These are phyloP conservation scores for Ottelia alismoides DNA, from an alignment of 106 monocot genomes.

Conservation along the genomic window DNA sequence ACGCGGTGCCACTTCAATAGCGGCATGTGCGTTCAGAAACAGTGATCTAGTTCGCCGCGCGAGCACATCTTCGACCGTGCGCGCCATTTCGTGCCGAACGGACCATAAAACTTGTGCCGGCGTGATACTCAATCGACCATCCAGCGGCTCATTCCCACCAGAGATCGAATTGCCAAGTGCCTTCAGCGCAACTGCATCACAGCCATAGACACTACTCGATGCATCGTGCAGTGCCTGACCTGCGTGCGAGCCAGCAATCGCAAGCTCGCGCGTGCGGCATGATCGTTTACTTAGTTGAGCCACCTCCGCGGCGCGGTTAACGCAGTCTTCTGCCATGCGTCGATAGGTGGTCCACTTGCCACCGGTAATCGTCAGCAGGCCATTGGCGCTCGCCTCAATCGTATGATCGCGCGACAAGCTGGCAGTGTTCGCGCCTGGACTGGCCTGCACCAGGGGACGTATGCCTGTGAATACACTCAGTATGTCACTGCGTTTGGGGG, in stretches of 20 bases:
- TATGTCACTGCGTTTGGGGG: background rate
- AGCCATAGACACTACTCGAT: background rate
- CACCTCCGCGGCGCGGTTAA: background rate
- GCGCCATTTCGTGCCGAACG: background rate
- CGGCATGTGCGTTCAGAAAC: background rate
- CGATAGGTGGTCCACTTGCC: background rate
- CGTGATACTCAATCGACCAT: background rate
- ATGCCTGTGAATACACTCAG: background rate
- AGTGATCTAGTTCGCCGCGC: background rate
- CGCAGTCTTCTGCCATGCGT: background rate
- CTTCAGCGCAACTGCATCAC: background rate
- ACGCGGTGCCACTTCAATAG: background rate
- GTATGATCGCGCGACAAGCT: background rate
- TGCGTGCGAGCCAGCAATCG: background rate
- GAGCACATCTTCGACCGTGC: background rate
- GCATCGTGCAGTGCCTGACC: no score
- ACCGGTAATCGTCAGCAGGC: background rate
- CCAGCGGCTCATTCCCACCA: background rate
- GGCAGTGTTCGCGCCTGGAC: background rate
- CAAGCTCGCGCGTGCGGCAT: background rate
- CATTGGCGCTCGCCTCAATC: background rate
- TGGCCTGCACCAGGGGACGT: background rate
- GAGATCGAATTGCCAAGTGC: background rate
- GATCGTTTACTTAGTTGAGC: background rate
- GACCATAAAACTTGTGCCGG: background rate